A percentile compares a stretch with the other conserved stretches of the same genome.
phyloP scores from a whole-genome alignment of 2,329 filamentous ascomycete species.

The Pseudogymnoascus sp. region DNA sequence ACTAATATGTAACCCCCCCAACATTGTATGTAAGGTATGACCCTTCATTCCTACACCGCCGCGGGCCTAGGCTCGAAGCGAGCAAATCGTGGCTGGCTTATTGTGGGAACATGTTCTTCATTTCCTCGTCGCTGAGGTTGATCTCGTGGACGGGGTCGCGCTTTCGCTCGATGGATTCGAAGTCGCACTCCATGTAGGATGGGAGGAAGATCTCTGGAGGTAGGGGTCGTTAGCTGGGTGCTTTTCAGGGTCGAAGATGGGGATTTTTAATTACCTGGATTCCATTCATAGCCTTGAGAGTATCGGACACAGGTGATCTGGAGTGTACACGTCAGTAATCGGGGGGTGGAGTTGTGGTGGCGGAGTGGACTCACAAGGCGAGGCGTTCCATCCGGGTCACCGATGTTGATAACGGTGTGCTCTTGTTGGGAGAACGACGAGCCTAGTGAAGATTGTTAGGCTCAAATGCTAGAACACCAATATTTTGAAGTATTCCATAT shows the following conservation, averaged over 20 bases:
- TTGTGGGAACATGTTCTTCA: constrained; percentile 59
- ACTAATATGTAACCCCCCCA: not conserved
- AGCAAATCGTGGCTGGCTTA: constrained; percentile 28
- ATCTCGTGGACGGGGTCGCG: constrained; percentile 76
- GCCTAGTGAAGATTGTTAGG: constrained; percentile 38
- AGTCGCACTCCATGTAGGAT: constrained; percentile 68
- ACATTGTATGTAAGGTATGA: not conserved
- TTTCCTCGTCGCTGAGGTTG: constrained; percentile 68
- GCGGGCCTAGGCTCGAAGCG: not conserved
- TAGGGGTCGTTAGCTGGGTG: constrained; percentile 8
- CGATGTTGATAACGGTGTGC: constrained; percentile 74
- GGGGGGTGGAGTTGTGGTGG: constrained; percentile 12
- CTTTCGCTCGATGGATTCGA: constrained; percentile 65
- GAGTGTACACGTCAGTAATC: constrained; percentile 8
- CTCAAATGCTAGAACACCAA: not conserved
- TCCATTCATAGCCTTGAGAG: constrained; percentile 77
- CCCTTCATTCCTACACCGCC: not conserved
- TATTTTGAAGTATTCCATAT: not conserved
- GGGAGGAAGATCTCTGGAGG: constrained; percentile 70
- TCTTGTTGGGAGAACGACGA: constrained; percentile 65
- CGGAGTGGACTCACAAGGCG: constrained; percentile 52
- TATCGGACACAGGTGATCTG: constrained; percentile 75
- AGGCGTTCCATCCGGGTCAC: constrained; percentile 64
- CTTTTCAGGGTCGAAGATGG: not conserved
- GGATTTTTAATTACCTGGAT: constrained; percentile 51